These are phyloP conservation scores for Auricularia sp. DNA, from an alignment of 768 basidiomycete species.

Conservation along the genomic window DNA sequence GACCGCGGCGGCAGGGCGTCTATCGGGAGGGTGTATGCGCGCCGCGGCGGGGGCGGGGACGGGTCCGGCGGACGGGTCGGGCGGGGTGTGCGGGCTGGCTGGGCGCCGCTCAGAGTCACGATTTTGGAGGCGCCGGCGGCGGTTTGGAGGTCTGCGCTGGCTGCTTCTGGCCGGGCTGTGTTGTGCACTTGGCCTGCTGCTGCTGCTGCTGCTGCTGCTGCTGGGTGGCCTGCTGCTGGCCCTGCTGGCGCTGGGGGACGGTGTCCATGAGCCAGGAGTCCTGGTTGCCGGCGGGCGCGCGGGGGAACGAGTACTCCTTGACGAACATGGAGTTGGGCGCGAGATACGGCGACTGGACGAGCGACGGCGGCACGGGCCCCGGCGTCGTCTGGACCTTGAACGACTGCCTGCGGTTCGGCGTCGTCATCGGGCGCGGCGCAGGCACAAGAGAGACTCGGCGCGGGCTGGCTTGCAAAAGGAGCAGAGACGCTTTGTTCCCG, in stretches of 20 bases:
- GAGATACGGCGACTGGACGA: conserved; percentile 4
- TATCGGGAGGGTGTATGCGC: background rate
- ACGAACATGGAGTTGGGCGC: conserved; percentile 1
- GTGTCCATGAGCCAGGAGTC: background rate
- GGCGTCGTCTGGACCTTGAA: background rate
- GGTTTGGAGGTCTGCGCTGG: background rate
- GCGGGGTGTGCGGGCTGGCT: no score
- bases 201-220: background rate
- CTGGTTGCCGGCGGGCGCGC: background rate
- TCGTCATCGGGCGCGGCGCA: background rate
- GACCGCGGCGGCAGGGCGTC: background rate
- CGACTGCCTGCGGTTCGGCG: background rate
- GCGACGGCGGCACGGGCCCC: conserved; percentile 4
- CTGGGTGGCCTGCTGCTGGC: background rate
- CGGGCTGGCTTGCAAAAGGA: background rate
- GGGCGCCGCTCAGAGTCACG: background rate
- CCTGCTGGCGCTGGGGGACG: background rate
- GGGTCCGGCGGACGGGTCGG: no score
- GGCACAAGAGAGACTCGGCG: background rate
- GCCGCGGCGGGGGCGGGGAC: background rate
- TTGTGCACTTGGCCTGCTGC: background rate
- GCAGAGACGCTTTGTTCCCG: background rate
- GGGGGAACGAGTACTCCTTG: conserved; percentile 1
- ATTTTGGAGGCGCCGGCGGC: background rate
- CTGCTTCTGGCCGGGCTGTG: background rate